Evolutionary conservation across 192 early-diverging fungal species (phyloP).

Genomic region (Mortierella hygrophila): DNA sequence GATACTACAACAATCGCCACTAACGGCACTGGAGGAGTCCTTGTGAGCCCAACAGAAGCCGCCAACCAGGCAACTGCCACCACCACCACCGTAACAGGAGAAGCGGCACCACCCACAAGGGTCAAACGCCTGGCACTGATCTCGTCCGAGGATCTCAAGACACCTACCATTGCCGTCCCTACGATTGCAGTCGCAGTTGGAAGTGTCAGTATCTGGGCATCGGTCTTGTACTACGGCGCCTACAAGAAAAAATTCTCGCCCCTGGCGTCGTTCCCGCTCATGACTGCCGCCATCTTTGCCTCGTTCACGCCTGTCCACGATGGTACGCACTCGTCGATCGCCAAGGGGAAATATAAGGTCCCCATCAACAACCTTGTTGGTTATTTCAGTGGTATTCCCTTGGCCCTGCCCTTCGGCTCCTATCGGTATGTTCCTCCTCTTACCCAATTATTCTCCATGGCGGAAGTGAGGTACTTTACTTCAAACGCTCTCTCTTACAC

Average conservation of each 20-base stretch:
- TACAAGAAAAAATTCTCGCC: slow-evolving; percentile 40
- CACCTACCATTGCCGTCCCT: slow-evolving; percentile 42
- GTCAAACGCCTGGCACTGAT: slow-evolving; percentile 35
- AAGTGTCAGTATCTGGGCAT: slow-evolving; percentile 23
- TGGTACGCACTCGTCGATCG: slow-evolving; percentile 40
- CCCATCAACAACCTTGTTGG: slow-evolving; percentile 39
- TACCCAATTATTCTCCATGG: too few species aligned
- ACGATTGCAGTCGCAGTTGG: slow-evolving; percentile 42
- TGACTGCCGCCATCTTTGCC: slow-evolving; percentile 44
- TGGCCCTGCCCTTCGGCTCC: slow-evolving; percentile 20
- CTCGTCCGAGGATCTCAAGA: slow-evolving; percentile 47
- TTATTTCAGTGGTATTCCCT: slow-evolving; percentile 28
- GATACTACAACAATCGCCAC: not conserved
- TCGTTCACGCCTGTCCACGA: slow-evolving; percentile 49
- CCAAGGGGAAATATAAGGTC: slow-evolving; percentile 39
- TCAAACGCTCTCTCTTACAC: not conserved
- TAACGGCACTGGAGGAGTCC: not conserved
- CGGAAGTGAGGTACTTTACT: too few species aligned
- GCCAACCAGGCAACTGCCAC: not conserved
- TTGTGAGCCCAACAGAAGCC: slow-evolving; percentile 16
- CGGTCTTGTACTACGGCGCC: slow-evolving; percentile 35
- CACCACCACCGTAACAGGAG: not conserved
- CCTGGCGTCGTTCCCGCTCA: slow-evolving; percentile 28
- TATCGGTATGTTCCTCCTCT: slow-evolving; percentile 10
- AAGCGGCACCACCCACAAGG: not conserved